Evolutionary conservation across 1,284 basidiomycete species (phyloP).

Genomic region (Fistulina hepatica): DNA sequence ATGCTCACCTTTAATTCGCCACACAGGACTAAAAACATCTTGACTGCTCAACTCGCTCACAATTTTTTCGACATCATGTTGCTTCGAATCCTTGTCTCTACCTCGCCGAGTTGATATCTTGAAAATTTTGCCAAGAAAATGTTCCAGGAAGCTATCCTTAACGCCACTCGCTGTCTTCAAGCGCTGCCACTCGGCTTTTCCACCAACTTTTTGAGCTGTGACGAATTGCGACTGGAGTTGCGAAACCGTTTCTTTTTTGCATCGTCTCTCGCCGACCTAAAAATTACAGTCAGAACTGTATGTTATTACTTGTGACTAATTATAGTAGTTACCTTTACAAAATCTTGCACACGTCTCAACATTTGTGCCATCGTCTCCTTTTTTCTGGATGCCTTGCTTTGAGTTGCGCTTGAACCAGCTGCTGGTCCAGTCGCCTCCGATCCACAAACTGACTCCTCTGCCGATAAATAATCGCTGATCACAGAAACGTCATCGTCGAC

Average conservation of each 20-base stretch:
- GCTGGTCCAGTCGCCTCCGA: background rate
- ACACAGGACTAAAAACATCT: slow-evolving; percentile 18
- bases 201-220: slow-evolving; percentile 12
- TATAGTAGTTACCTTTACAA: slow-evolving; percentile 13
- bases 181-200: slow-evolving; percentile 13
- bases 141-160: slow-evolving; percentile 22
- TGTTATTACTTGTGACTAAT: background rate
- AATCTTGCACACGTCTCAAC: slow-evolving; percentile 11
- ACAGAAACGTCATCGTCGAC: slow-evolving; percentile 2
- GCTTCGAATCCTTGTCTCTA: slow-evolving; percentile 4
- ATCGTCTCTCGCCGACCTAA: slow-evolving; percentile 12
- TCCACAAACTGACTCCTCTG: background rate
- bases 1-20: slow-evolving; percentile 15
- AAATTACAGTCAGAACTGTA: background rate
- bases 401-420: background rate
- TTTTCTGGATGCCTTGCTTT: background rate
- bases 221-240: slow-evolving; percentile 14
- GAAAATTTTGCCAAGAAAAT: slow-evolving; percentile 17
- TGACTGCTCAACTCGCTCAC: slow-evolving; percentile 12
- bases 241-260: slow-evolving; percentile 11
- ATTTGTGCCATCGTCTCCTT: slow-evolving; percentile 11
- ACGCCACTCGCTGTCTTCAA: slow-evolving; percentile 17
- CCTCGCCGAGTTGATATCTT: slow-evolving; percentile 11
- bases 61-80: slow-evolving; percentile 12
- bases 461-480: background rate